phyloP scores from a whole-genome alignment of 768 basidiomycete genomes.

The Mycena filopes region DNA sequence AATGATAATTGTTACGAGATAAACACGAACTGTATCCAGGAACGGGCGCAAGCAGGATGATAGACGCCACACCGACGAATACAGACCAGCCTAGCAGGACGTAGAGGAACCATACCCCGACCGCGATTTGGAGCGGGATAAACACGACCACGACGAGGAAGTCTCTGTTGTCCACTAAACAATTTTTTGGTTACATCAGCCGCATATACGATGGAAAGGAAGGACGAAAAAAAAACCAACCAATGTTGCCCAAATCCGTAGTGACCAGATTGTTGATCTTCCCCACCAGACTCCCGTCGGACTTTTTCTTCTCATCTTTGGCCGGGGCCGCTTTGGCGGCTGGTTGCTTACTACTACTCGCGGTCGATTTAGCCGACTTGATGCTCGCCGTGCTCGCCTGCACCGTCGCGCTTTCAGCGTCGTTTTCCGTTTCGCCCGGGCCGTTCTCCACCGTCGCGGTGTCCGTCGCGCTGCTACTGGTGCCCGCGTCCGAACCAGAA shows the following conservation, averaged over 20 bases:
- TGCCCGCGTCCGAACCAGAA: too few relatives aligned
- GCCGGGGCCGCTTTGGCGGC: too few relatives aligned
- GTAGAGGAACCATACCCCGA: conserved; percentile 61
- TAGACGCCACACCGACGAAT: conserved; percentile 10
- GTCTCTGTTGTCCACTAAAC: conserved; percentile 29
- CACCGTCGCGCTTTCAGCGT: conserved; percentile 17
- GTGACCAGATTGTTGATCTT: conserved; percentile 83
- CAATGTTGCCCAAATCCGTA: conserved; percentile 54
- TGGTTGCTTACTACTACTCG: conserved; percentile 20
- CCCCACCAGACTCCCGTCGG: conserved; percentile 64
- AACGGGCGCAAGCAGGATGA: conserved; percentile 55
- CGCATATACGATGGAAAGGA: too few relatives aligned
- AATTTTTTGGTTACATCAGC: background rate
- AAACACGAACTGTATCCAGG: conserved; percentile 61
- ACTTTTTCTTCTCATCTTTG: conserved; percentile 24
- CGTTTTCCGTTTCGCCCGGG: too few relatives aligned
- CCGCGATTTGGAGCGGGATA: conserved; percentile 38
- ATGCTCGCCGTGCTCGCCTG: conserved; percentile 25
- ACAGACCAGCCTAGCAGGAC: conserved; percentile 17
- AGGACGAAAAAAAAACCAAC: background rate
- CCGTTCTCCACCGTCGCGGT: too few relatives aligned
- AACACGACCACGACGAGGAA: conserved; percentile 20
- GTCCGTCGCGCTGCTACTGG: too few relatives aligned
- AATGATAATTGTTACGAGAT: background rate
- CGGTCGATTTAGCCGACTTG: conserved; percentile 15